These are phyloP conservation scores for Phytophthora meadii DNA, from an alignment of 352 stramenopile species.

Conservation along the genomic window DNA sequence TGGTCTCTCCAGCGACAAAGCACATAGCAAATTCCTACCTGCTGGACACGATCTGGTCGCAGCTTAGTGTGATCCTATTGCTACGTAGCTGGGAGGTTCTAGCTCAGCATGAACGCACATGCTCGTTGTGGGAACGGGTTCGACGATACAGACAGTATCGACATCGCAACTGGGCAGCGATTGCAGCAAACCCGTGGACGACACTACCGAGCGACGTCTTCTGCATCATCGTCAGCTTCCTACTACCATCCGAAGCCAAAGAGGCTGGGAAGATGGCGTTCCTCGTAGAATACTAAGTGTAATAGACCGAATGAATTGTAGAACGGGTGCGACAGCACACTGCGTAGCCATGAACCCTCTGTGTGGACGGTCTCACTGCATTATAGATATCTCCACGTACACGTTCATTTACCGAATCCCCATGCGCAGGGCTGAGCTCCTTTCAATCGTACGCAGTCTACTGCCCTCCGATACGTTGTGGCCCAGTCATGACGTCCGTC, in stretches of 20 bases:
- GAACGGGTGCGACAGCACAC: not conserved
- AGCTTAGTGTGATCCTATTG: constrained; percentile 3
- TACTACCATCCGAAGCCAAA: constrained; percentile 3
- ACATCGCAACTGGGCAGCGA: not conserved
- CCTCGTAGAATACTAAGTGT: constrained; percentile 7
- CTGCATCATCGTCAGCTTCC: constrained; percentile 2
- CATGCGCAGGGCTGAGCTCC: constrained; percentile 17
- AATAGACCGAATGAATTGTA: not conserved
- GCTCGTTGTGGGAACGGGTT: constrained; percentile 3
- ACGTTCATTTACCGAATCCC: not conserved
- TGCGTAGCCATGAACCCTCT: not conserved
- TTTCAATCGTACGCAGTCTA: constrained; percentile 7
- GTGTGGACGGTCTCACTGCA: not conserved
- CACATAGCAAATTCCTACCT: constrained; percentile 8
- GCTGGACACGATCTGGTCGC: constrained; percentile 3
- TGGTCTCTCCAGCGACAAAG: not conserved
- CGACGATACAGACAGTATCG: not conserved
- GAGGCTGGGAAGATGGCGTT: constrained; percentile 10
- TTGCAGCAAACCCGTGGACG: constrained; percentile 6
- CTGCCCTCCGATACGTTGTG: constrained; percentile 9
- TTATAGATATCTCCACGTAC: too few species aligned
- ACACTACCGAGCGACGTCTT: constrained; percentile 13
- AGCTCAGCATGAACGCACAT: not conserved
- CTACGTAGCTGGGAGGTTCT: constrained; percentile 12
- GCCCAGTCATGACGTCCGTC: not conserved